These are phyloP conservation scores for Dothideomycetes sp. DNA, from an alignment of 2,329 filamentous ascomycete species.

Conservation along the genomic window DNA sequence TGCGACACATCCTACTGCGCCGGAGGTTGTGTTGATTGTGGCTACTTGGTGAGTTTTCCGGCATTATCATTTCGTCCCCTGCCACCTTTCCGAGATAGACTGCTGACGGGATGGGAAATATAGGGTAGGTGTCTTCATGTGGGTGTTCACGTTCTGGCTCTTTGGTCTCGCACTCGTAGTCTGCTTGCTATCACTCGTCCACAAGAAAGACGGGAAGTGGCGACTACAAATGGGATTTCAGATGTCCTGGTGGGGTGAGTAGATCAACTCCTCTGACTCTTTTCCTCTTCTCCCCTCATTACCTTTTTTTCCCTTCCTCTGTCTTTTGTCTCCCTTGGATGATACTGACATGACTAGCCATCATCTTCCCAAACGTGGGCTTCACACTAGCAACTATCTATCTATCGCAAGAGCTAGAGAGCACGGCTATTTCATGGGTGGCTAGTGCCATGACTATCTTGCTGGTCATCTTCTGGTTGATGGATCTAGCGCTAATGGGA, in stretches of 20 bases:
- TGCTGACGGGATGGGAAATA: no score
- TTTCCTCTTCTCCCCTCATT: neutral
- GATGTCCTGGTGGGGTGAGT: neutral
- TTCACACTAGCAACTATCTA: conserved; percentile 49
- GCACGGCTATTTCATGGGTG: conserved; percentile 40
- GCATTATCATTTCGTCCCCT: no score
- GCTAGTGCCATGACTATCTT: conserved; percentile 46
- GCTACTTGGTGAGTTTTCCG: no score
- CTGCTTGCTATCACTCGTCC: neutral
- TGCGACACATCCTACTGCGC: conserved; percentile 10
- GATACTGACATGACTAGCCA: no score
- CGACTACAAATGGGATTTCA: neutral
- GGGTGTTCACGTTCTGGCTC: conserved; percentile 36
- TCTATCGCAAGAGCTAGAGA: conserved; percentile 39
- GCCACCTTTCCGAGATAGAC: no score
- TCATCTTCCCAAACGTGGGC: conserved; percentile 56
- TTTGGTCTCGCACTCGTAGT: conserved; percentile 14
- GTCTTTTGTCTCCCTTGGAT: no score
- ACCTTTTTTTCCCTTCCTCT: no score
- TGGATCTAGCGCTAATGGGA: conserved; percentile 27
- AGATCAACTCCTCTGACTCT: neutral
- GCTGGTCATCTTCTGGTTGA: conserved; percentile 44
- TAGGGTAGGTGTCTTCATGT: conserved; percentile 34
- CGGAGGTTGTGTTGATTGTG: conserved; percentile 13
- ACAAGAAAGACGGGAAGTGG: neutral